Conservation (phyloP, 202 grass and related monocot species). For the Cymbopogon flexuosus region DNA sequence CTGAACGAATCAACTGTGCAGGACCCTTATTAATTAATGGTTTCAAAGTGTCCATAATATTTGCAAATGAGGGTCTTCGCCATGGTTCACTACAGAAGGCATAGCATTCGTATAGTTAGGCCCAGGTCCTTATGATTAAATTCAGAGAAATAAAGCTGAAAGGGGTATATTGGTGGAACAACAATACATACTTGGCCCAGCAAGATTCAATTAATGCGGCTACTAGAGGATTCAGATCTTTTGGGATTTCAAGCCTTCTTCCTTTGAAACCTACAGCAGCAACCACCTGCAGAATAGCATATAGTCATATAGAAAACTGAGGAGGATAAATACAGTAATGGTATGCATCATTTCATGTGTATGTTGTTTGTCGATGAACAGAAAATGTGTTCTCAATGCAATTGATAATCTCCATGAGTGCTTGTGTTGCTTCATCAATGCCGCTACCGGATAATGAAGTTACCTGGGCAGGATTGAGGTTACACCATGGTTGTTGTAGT, state of each 20-base stretch:
- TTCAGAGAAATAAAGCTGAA: conserved; percentile 2
- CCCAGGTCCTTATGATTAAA: not conserved
- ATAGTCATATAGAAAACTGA: not conserved
- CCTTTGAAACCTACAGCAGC: conserved; percentile 91
- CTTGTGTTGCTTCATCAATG: conserved; percentile 21
- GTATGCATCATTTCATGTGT: not conserved
- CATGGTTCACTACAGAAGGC: conserved; percentile 56
- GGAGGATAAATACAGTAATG: not conserved
- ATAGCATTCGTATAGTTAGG: conserved; percentile 20
- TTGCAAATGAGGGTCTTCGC: conserved; percentile 81
- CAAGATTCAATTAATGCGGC: conserved; percentile 76
- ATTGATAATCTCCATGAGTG: not conserved
- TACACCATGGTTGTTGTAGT: conserved; percentile 94
- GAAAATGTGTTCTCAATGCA: conserved; percentile 2
- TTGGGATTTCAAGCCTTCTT: conserved; percentile 80
- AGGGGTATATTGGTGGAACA: not conserved
- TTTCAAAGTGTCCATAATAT: conserved; percentile 72
- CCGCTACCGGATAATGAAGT: not conserved
- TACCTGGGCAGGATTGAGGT: conserved; percentile 92
- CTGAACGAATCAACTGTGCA: conserved; percentile 36
- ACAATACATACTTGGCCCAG: conserved; percentile 73
- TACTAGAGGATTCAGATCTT: conserved; percentile 71
- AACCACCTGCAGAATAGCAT: conserved; percentile 58
- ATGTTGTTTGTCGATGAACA: not conserved
- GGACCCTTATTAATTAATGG: conserved; percentile 54